Conservation (phyloP, 306 rosid genomes). For the Vigna radiata region DNA sequence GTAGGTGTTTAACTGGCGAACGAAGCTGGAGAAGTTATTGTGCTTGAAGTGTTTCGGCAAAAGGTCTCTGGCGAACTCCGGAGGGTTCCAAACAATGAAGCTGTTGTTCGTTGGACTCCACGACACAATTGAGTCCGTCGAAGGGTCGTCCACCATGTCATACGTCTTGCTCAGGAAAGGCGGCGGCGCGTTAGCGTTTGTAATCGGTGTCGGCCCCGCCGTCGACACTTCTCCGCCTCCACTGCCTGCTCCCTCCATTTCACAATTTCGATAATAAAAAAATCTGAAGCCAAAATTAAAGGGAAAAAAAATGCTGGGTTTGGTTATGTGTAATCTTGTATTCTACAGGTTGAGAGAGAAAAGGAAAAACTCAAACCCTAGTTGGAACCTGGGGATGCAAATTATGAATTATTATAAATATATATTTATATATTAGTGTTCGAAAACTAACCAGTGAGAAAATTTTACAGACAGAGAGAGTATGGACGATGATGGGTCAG, state of each 20-base stretch:
- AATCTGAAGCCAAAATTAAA: neutral
- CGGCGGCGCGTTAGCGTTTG: slow-evolving; percentile 41
- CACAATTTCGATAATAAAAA: neutral
- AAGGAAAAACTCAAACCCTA: slow-evolving; percentile 7
- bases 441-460: neutral
- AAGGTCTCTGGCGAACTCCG: slow-evolving; percentile 63
- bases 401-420: neutral
- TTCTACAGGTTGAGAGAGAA: no score
- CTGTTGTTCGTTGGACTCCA: slow-evolving; percentile 68
- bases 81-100: slow-evolving; percentile 69
- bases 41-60: slow-evolving; percentile 83
- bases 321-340: neutral
- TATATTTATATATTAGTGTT: no score
- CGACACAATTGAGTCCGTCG: slow-evolving; percentile 64
- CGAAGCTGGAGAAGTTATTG: slow-evolving; percentile 86
- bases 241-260: neutral
- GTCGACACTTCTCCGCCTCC: neutral
- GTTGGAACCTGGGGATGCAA: neutral
- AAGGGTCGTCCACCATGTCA: slow-evolving; percentile 77
- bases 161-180: slow-evolving; percentile 83
- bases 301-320: neutral
- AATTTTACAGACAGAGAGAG: neutral
- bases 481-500: neutral
- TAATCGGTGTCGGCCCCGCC: neutral
- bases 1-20: slow-evolving; percentile 78